A percentile compares a stretch with the other conserved stretches of the same genome.
These are phyloP conservation scores for Cyberlindnera veronae DNA, from an alignment of 805 yeast species.

Conservation along the genomic window DNA sequence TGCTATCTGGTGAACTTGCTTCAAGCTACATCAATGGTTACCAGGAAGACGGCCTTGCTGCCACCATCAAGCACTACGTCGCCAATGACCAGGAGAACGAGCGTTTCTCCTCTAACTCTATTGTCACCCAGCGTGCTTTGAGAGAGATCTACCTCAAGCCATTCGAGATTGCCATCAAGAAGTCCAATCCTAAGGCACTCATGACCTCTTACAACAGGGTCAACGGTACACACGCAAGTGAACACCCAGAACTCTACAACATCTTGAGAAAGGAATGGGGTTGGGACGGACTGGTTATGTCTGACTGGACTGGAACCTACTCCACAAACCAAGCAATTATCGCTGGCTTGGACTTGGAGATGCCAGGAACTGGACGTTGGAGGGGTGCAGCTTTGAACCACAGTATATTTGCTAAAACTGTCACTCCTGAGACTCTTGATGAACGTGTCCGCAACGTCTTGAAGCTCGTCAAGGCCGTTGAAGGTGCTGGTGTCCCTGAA, in stretches of 20 bases:
- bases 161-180: slow-evolving; percentile 52
- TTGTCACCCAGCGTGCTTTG: slow-evolving; percentile 53
- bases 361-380: slow-evolving; percentile 60
- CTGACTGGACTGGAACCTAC: slow-evolving; percentile 63
- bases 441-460: slow-evolving; percentile 47
- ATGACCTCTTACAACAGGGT: slow-evolving; percentile 63
- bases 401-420: slow-evolving; percentile 37
- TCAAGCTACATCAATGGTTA: slow-evolving; percentile 48
- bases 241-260: slow-evolving; percentile 37
- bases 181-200: slow-evolving; percentile 46
- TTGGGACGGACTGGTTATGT: slow-evolving; percentile 51
- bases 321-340: slow-evolving; percentile 42
- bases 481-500: slow-evolving; percentile 40
- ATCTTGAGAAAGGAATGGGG: slow-evolving; percentile 54
- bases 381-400: slow-evolving; percentile 33
- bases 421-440: slow-evolving; percentile 40
- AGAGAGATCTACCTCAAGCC: slow-evolving; percentile 61
- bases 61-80: slow-evolving; percentile 56
- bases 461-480: slow-evolving; percentile 42
- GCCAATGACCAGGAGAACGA: slow-evolving; percentile 59
- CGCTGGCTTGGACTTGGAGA: slow-evolving; percentile 58
- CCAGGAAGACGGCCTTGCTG: slow-evolving; percentile 45
- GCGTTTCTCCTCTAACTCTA: slow-evolving; percentile 43
- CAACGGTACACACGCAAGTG: slow-evolving; percentile 54
- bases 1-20: slow-evolving; percentile 41